phyloP scores from a whole-genome alignment of 176 grass and related monocot genomes.

The Chloris gayana region DNA sequence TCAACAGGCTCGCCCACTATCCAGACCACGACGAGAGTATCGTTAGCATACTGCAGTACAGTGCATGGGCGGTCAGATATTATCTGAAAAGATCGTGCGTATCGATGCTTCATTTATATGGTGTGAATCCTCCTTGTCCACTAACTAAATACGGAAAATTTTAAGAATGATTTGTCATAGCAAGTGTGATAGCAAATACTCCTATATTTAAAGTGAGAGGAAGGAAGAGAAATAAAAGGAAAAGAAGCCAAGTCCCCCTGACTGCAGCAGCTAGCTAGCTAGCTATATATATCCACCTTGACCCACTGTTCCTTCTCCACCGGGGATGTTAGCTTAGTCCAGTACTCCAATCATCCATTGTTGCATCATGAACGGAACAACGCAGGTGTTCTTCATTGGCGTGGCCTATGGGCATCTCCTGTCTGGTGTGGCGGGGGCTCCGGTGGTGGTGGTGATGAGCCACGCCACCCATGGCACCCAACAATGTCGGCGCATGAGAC shows the following conservation, averaged over 20 bases:
- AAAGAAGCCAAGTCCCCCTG: not conserved
- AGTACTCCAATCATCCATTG: not conserved
- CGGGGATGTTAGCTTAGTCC: not conserved
- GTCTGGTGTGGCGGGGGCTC: not conserved
- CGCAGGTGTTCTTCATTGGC: constrained; percentile 25
- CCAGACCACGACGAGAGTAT: too few relatives aligned
- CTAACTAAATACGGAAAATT: not conserved
- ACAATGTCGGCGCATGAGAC: constrained; percentile 26
- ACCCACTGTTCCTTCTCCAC: not conserved
- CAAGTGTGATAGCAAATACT: not conserved
- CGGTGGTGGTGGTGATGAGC: constrained; percentile 38
- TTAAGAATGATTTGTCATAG: not conserved
- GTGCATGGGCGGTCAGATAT: too few relatives aligned
- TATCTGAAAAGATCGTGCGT: not conserved
- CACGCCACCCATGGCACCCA: not conserved
- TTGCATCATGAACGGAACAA: constrained; percentile 4
- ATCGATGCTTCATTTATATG: not conserved
- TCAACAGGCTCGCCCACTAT: too few relatives aligned
- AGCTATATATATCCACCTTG: not conserved
- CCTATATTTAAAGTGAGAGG: not conserved
- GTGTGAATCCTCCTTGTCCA: not conserved
- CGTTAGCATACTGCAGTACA: too few relatives aligned
- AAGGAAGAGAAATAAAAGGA: not conserved
- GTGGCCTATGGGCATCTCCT: constrained; percentile 12
- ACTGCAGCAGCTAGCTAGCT: not conserved